Conservation (phyloP, 495 filamentous ascomycete species). For the Zalerion maritima region DNA sequence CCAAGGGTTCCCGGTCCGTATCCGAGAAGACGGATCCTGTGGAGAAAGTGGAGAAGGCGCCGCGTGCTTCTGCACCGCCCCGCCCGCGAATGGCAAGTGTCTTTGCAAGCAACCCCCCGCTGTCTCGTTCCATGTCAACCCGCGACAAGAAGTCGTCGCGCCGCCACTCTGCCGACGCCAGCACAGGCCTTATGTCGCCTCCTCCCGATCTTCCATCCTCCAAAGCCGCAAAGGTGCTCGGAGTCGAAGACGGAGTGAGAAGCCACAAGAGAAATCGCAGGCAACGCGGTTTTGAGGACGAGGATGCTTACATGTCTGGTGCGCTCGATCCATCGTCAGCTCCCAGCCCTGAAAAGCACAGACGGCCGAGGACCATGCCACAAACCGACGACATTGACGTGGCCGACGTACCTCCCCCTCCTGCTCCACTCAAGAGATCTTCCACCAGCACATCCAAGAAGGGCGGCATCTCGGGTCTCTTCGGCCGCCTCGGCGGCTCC, state of each 20-base stretch:
- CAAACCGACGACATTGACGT: slow-evolving; percentile 15
- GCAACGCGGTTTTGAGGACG: slow-evolving; percentile 14
- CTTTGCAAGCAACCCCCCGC: slow-evolving; percentile 34
- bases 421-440: slow-evolving; percentile 24
- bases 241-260: slow-evolving; percentile 29
- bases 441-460: slow-evolving; percentile 27
- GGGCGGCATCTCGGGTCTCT: slow-evolving; percentile 23
- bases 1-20: slow-evolving; percentile 2
- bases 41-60: slow-evolving; percentile 19
- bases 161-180: slow-evolving; percentile 31
- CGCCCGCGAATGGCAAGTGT: slow-evolving; percentile 31
- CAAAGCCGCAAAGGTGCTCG: slow-evolving; percentile 40
- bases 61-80: slow-evolving; percentile 8
- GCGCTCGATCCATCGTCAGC: slow-evolving; percentile 21
- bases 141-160: slow-evolving; percentile 37
- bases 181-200: slow-evolving; percentile 28
- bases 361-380: slow-evolving; percentile 32
- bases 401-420: slow-evolving; percentile 15
- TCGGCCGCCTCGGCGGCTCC: slow-evolving; percentile 25
- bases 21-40: slow-evolving; percentile 19
- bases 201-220: slow-evolving; percentile 29
- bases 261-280: slow-evolving; percentile 6
- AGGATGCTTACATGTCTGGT: slow-evolving; percentile 35
- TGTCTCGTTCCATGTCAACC: slow-evolving; percentile 35
- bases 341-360: slow-evolving; percentile 25